Percentiles rank a stretch among this genome's conserved stretches.
phyloP scores from a whole-genome alignment of 306 rosid genomes.

The Prunus persica region Prunus_persica_NCBIv2 NC_034015.1:16771001-16771500 shows the following conservation, averaged over 20 bases:
- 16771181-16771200: not conserved
- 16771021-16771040: too few species aligned
- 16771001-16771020: too few species aligned
- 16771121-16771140: not conserved
- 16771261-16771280: not conserved
- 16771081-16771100: not conserved
- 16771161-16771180: not conserved
- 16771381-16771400: not conserved
- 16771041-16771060: too few species aligned
- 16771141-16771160: not conserved
- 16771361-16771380: not conserved
- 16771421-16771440: not conserved
- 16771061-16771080: too few species aligned
- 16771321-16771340: not conserved
- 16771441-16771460: not conserved
- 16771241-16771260: not conserved
- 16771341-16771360: not conserved
- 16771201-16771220: not conserved
- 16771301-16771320: not conserved
- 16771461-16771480: not conserved
- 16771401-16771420: not conserved
- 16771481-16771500: not conserved
- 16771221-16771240: not conserved
- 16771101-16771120: not conserved
- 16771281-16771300: not conserved